Conservation (phyloP, 371 early-diverging fungal genomes). For the Zancudomyces culisetae region DNA sequence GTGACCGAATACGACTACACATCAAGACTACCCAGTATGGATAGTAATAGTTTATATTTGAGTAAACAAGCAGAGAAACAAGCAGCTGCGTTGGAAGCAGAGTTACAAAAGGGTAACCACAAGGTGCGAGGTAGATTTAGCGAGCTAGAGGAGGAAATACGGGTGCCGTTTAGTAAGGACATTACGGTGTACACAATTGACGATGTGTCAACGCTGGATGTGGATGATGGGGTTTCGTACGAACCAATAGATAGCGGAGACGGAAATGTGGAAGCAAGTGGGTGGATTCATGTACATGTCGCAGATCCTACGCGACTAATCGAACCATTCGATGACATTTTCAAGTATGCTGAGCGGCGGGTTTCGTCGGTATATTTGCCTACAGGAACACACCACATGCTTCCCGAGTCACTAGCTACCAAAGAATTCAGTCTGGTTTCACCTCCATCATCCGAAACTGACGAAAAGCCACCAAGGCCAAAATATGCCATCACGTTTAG, state of each 20-base stretch:
- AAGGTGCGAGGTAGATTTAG: conserved; percentile 59
- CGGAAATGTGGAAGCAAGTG: too few relatives aligned
- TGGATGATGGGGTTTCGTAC: conserved; percentile 82
- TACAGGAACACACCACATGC: conserved; percentile 56
- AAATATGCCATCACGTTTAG: conserved; percentile 52
- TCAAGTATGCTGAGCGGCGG: conserved; percentile 27
- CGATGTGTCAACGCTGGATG: conserved; percentile 66
- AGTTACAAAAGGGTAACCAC: neutral
- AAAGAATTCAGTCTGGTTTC: conserved; percentile 48
- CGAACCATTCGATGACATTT: conserved; percentile 35
- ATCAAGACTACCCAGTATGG: neutral
- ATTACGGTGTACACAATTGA: conserved; percentile 80
- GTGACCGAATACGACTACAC: neutral
- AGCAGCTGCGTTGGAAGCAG: conserved; percentile 16
- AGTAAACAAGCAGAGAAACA: conserved; percentile 24
- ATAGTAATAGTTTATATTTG: neutral
- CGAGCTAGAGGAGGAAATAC: too few relatives aligned
- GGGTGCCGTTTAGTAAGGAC: too few relatives aligned
- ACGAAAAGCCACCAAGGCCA: neutral
- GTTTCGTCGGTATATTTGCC: conserved; percentile 64
- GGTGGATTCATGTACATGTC: conserved; percentile 91
- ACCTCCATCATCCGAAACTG: too few relatives aligned
- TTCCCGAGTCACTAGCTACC: conserved; percentile 45
- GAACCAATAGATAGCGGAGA: conserved; percentile 29
- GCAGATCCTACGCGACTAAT: conserved; percentile 83